Conservation (phyloP, 176 grass and related monocot genomes). For the Oryza meridionalis region DNA sequence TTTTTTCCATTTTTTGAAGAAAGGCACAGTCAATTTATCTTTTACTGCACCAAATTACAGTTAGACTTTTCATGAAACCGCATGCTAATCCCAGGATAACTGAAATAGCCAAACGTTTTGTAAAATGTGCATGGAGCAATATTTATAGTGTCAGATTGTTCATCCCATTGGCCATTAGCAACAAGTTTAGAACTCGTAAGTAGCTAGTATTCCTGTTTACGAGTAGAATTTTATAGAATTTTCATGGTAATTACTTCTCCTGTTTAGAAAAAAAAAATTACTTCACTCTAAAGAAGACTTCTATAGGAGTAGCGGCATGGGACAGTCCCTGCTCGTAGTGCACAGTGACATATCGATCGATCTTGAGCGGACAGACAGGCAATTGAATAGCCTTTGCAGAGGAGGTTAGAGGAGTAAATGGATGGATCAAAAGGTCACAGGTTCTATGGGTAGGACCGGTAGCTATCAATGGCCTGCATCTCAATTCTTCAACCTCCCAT, state of each 20-base stretch:
- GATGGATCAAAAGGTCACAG: conserved; percentile 20
- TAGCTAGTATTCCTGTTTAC: too few relatives aligned
- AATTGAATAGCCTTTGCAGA: conserved; percentile 40
- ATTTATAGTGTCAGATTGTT: background rate
- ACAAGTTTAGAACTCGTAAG: background rate
- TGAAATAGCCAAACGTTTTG: background rate
- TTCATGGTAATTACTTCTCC: background rate
- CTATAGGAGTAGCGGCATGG: background rate
- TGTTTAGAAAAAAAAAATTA: background rate
- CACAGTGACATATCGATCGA: background rate
- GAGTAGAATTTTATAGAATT: background rate
- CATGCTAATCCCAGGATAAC: background rate
- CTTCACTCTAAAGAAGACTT: background rate
- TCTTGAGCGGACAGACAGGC: background rate
- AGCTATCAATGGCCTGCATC: conserved; percentile 9
- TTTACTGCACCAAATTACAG: background rate
- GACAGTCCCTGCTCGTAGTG: background rate
- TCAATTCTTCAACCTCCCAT: background rate
- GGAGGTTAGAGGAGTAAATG: background rate
- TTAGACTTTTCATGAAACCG: background rate
- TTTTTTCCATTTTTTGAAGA: background rate
- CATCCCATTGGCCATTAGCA: background rate
- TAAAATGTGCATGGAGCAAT: background rate
- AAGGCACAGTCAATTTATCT: background rate
- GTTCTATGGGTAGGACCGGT: conserved; percentile 17